Evolutionary conservation across 495 filamentous ascomycete species (phyloP).

Genomic region (Neurospora sp.): DNA sequence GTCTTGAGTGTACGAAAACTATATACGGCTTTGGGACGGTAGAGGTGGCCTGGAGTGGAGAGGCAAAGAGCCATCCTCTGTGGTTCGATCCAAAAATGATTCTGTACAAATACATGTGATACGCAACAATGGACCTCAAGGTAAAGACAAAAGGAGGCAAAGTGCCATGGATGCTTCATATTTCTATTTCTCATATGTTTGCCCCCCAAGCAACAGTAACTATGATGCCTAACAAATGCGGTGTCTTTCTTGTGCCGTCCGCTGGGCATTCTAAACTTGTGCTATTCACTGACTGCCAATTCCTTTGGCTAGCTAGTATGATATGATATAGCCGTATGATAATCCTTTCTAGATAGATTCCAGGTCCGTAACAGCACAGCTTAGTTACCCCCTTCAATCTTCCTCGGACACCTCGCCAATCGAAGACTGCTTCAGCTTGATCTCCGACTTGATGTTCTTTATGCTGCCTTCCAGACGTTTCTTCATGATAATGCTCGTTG

Average conservation of each 20-base stretch:
- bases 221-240: not conserved
- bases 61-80: not conserved
- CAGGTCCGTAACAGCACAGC: not conserved
- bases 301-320: not conserved
- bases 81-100: not conserved
- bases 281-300: not conserved
- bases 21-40: not conserved
- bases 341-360: not conserved
- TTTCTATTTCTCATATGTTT: not conserved
- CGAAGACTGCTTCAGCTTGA: constrained; percentile 46
- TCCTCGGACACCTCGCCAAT: constrained; percentile 39
- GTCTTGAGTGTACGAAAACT: not conserved
- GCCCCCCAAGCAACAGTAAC: not conserved
- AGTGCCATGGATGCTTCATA: not conserved
- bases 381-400: constrained; percentile 4
- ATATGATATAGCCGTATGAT: not conserved
- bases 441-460: constrained; percentile 42
- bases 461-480: constrained; percentile 43
- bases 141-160: too few relatives aligned
- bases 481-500: constrained; percentile 38
- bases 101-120: not conserved
- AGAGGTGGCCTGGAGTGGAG: not conserved
- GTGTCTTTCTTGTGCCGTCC: not conserved
- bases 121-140: not conserved
- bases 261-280: not conserved